Evolutionary conservation across 75 land plant species (phyloP), one percentile per base, ranked within the genome.

Genomic region (Ceratopteris richardii): DNA sequence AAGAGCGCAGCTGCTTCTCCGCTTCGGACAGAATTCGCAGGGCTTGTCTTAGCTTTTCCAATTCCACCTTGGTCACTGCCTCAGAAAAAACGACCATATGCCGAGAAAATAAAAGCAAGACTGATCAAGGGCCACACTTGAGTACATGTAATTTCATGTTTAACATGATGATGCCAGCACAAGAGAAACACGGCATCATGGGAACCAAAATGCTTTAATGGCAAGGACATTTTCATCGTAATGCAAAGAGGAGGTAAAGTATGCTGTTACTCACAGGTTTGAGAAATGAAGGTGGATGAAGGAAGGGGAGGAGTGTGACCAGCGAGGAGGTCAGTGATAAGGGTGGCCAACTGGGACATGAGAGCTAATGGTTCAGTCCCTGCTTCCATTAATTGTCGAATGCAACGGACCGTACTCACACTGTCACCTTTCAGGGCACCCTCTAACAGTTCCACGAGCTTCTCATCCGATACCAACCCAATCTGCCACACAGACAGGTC

Each of bases 261-360:
- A 4, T 3, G 37, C 7, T 33, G 37, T 9, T 4, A 33, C 37
- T 33, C 9, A 33, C 37, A 33, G 9, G 37, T 3, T 9, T 33
- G 37, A 33, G 37, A 33, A 33, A 9, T 33, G 37, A 33, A 33
- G 37, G 37, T 9, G 18, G 20, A 33, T 13, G 42, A 31, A 6
- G 33, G 1, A 5, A 31, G 20, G 60, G 42, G 18, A 23, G 14
- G 20, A 25, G 28, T 0, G 16, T 78, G 83, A 84, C 98, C 98
- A 61, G 88, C 98, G 50, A 94, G 86, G 39, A 88, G 86, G 66
- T 94, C 95, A 43, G 98, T 94, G 47, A 94, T 89, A 17, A 89
- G 58, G 3, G 87, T 82, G 23, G 90, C 98, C 40, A 94, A 69
- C 52, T 89, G 98, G 44, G 98, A 94, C 81, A 94, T 81, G 60